Evolutionary conservation across 208 protist genomes (phyloP), one percentile per base, ranked within the genome.

Genomic region (Acanthamoeba castellanii): DNA sequence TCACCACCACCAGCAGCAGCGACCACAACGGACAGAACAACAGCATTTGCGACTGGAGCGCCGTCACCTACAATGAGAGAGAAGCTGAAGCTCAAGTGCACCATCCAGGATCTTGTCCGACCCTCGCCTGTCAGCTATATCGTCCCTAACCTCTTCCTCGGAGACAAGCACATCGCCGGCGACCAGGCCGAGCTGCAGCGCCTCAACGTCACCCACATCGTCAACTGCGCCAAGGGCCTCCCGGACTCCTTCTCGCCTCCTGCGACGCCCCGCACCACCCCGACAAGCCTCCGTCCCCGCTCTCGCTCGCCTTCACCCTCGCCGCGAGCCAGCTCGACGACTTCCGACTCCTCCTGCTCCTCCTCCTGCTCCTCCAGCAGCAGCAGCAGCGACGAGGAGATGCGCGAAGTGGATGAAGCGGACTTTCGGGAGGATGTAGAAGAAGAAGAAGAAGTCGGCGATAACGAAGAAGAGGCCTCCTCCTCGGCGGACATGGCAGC

Each of bases 81-180:
- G 78, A 87, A 87, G 78, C 42, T 34, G 8, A 85, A 34, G 16
- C 6, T 87, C 47, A 87, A 87, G 78, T 64, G 42, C 16, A 87
- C 50, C 78, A 87, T 87, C 78, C 78, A 87, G 78, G 78, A 87
- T 64, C 78, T 87, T 87, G 78, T 87, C 78, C 78, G 78, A 61
- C 78, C 78, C 52, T 27, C 78, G 13, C 78, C 78, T 3, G 78
- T 87, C 20, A 87, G 52, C 78, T 87, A 87, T 9, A 87, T 87
- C 78, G 78, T 87, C 78, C 78, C 78, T 87, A 87, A 87, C n/a
- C 50, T 87, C 20, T 87, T 87, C 50, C 78, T 87, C 78, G 78
- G 78, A 0, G 78, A 87, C 50, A 87, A 87, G 78, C 78, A 87
- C 78, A 25, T 64, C 22, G 78, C 78, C 52, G 13, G 6, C 78